Conservation (phyloP, 352 stramenopile genomes). For the Globisporangium cederbergense region DNA sequence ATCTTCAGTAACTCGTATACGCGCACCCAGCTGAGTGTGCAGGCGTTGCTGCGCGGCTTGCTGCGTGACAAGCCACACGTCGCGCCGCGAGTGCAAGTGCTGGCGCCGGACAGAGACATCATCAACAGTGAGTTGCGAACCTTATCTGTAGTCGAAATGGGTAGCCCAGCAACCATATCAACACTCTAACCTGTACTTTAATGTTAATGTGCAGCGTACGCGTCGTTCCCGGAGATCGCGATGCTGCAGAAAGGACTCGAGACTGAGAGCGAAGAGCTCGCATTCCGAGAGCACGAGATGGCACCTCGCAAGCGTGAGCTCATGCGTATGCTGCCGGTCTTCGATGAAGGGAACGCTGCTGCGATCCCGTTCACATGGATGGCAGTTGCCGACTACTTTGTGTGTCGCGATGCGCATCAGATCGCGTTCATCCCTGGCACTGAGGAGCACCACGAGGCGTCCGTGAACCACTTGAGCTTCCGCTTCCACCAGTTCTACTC, state of each 20-base stretch:
- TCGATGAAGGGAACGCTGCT: slow-evolving; percentile 18
- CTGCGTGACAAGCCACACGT: slow-evolving; percentile 33
- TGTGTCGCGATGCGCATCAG: slow-evolving; percentile 57
- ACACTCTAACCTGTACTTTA: no score
- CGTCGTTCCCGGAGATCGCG: slow-evolving; percentile 57
- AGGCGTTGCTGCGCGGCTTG: slow-evolving; percentile 55
- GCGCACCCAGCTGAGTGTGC: slow-evolving; percentile 75
- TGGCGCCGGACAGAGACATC: slow-evolving; percentile 65
- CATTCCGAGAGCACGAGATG: slow-evolving; percentile 50
- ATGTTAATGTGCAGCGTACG: slow-evolving; percentile 37
- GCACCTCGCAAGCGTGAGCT: slow-evolving; percentile 49
- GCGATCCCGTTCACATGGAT: slow-evolving; percentile 62
- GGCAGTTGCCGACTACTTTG: slow-evolving; percentile 67
- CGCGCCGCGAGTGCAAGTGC: slow-evolving; percentile 41
- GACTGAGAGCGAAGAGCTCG: slow-evolving; percentile 45
- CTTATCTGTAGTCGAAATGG: neutral
- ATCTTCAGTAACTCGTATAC: slow-evolving; percentile 73
- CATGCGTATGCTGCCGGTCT: slow-evolving; percentile 45
- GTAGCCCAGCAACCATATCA: no score
- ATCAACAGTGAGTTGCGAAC: slow-evolving; percentile 64
- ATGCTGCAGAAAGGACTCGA: slow-evolving; percentile 50
- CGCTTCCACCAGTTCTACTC: slow-evolving; percentile 85
- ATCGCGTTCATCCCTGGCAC: slow-evolving; percentile 52
- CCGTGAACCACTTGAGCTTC: slow-evolving; percentile 55
- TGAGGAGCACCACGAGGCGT: slow-evolving; percentile 32